Percentiles rank a stretch among this genome's conserved stretches.
Conservation (phyloP, 441 rosid genomes). For the Breynia disticha region DNA sequence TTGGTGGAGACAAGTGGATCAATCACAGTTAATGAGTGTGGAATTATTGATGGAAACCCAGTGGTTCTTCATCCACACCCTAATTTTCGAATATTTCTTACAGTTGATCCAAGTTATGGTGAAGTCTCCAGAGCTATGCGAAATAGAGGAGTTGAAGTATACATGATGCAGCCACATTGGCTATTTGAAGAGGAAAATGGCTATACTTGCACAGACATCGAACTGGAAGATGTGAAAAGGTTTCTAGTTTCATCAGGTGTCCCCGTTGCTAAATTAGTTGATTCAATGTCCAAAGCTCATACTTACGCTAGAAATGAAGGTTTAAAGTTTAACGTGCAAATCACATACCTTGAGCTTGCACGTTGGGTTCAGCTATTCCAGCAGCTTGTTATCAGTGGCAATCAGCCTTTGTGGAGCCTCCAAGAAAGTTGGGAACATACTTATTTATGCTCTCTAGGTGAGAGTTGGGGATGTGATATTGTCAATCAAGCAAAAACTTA, state of each 20-base stretch:
- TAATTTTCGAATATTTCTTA: conserved; percentile 82
- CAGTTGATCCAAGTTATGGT: conserved; percentile 83
- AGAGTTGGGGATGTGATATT: conserved; percentile 50
- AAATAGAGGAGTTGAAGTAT: conserved; percentile 96
- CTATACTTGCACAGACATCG: conserved; percentile 38
- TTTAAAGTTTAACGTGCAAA: conserved; percentile 33
- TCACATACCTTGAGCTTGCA: conserved; percentile 82
- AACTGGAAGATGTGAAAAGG: conserved; percentile 52
- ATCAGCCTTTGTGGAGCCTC: conserved; percentile 78
- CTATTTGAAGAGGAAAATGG: conserved; percentile 37
- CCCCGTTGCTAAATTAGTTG: conserved; percentile 53
- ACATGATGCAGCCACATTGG: conserved; percentile 93
- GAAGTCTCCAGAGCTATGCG: conserved; percentile 98
- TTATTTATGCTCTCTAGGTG: conserved; percentile 76
- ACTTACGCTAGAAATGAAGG: conserved; percentile 58
- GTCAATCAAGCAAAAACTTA: conserved; percentile 42
- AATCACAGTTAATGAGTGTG: conserved; percentile 88
- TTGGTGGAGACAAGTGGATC: conserved; percentile 91
- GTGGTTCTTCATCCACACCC: conserved; percentile 75
- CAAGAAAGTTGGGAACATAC: conserved; percentile 88
- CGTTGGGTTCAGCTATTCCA: conserved; percentile 85
- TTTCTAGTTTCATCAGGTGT: conserved; percentile 74
- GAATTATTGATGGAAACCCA: conserved; percentile 82
- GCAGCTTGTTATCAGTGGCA: conserved; percentile 69
- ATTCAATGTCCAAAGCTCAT: conserved; percentile 89